Evolutionary conservation across 805 yeast genomes (phyloP), one percentile per base, ranked within the genome.

Genomic region (Yamadazyma philogaea): DNA sequence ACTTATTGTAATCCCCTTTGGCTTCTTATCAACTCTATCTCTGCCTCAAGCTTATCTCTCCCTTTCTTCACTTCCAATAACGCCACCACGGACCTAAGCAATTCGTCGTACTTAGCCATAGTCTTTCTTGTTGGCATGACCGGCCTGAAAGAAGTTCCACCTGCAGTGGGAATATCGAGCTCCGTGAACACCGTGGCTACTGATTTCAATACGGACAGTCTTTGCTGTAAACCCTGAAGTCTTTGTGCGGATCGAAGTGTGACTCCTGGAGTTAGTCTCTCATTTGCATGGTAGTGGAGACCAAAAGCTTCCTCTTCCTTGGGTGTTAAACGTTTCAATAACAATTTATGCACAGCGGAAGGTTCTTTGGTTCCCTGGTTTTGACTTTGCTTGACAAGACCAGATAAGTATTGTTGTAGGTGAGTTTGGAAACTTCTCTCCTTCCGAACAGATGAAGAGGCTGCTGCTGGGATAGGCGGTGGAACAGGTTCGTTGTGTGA

Each of bases 221-320:
- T 85, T 44, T 70, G 75, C 40, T 70, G 73, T 39, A 69, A 60
- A 2, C 74, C 75, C 3, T 68, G 67, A 8, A 70, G 57, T 43
- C 61, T 60, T 46, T 70, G 75, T 3, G 84, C 67, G 0, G 97
- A 88, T 48, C 99, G 74, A 45, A 91, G 66, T 40, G 73, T 79
- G 2, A 88, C 96, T 22, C 98, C 98, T 0, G 95, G 84, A 4
- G 75, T 75, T 6, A 85, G 57, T 50, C 81, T 79, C 45, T 84
- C 91, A 33, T 61, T 66, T 11, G 79, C 82, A 61, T 87, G 95
- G 48, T 84, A 83, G 39, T 80, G 70, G 30, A 93, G 75, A 10
- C 99, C 99, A 54, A 82, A 85, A 0, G 87, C 82, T 44, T 81
- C 86, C 63, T 88, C 90, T 55, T 90, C 96, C 53, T 85, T 84